phyloP scores from a whole-genome alignment of 1,139 yeast species.

The Yamadazyma jaroonii region DNA sequence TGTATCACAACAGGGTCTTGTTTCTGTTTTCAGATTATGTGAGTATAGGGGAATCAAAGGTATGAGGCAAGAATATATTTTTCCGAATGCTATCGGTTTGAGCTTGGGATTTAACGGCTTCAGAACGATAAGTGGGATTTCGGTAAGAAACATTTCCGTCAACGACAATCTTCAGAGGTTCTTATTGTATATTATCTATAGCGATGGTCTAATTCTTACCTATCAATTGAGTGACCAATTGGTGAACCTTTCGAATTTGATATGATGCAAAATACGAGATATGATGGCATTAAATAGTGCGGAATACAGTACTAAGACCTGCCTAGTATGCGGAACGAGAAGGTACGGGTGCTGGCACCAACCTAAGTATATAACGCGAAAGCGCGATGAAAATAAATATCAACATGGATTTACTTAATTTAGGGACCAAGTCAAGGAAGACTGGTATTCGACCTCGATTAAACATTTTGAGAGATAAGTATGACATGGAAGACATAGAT shows the following conservation, averaged over 20 bases:
- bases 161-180: conserved; percentile 19
- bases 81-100: conserved; percentile 40
- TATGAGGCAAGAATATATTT: conserved; percentile 59
- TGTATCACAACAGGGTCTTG: conserved; percentile 59
- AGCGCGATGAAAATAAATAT: neutral
- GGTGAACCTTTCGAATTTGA: neutral
- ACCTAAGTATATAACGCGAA: too few species aligned
- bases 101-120: conserved; percentile 26
- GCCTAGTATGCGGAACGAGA: too few species aligned
- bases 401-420: conserved; percentile 46
- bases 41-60: conserved; percentile 54
- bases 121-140: conserved; percentile 33
- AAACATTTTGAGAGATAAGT: conserved; percentile 56
- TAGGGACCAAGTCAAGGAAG: conserved; percentile 57
- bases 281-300: too few species aligned
- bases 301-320: too few species aligned
- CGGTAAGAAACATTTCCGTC: conserved; percentile 22
- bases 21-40: conserved; percentile 56
- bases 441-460: conserved; percentile 55
- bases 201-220: conserved; percentile 31
- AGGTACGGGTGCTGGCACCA: too few species aligned
- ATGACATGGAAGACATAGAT: conserved; percentile 77
- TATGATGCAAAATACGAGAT: too few species aligned
- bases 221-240: conserved; percentile 18
- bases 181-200: conserved; percentile 27